Percentiles rank a stretch among this genome's conserved stretches.
Evolutionary conservation across 345 rosid genomes (phyloP).

Genomic region (Citrus unshiu): DNA sequence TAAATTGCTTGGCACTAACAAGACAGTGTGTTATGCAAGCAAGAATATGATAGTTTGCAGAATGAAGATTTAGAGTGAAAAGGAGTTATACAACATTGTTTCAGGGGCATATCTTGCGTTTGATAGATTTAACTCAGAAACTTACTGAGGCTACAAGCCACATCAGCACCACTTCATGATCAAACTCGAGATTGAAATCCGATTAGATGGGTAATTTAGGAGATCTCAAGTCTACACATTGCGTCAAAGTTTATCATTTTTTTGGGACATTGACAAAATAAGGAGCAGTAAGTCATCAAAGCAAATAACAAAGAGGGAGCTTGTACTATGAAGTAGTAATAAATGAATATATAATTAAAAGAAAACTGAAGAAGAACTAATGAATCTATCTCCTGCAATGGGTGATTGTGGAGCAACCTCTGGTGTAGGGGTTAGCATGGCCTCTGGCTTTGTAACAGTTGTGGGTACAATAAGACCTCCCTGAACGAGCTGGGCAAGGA

Average conservation of each 20-base stretch:
- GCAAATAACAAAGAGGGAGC: neutral
- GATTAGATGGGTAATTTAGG: neutral
- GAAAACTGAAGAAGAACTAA: neutral
- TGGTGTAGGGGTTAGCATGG: slow-evolving; percentile 65
- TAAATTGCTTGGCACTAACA: neutral
- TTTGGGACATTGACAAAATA: neutral
- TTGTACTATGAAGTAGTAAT: neutral
- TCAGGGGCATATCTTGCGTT: neutral
- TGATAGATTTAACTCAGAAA: neutral
- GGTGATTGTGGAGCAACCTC: slow-evolving; percentile 76
- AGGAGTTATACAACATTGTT: neutral
- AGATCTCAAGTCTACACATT: neutral
- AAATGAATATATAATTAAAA: neutral
- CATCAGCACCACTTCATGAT: neutral
- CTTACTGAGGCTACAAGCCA: neutral
- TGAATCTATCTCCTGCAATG: slow-evolving; percentile 58
- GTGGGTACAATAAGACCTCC: slow-evolving; percentile 85
- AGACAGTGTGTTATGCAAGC: neutral
- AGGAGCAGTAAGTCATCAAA: neutral
- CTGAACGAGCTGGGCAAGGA: slow-evolving; percentile 86
- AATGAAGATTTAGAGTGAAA: neutral
- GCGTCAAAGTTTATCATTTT: neutral
- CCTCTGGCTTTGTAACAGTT: slow-evolving; percentile 56
- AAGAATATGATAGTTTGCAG: too few species aligned
- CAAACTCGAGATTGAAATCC: neutral